Evolutionary conservation across 129 eudicot species (phyloP).

Genomic region (Calendula officinalis): DNA sequence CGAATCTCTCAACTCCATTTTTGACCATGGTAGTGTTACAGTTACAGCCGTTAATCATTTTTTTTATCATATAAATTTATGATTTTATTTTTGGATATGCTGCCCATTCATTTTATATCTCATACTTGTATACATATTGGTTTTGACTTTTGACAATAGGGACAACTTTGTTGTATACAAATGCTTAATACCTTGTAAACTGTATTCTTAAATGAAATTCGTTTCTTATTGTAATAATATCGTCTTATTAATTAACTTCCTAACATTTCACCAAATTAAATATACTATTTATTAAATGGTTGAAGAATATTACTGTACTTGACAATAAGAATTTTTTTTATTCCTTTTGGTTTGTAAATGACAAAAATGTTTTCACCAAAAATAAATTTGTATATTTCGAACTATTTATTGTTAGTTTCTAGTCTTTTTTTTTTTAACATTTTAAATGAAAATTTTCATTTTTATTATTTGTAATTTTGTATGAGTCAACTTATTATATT

Average conservation of each 20-base stretch:
- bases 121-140: conserved; percentile 20
- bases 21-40: conserved; percentile 9
- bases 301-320: no score
- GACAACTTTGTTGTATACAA: not conserved
- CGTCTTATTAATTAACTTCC: not conserved
- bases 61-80: not conserved
- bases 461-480: no score
- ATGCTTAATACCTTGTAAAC: not conserved
- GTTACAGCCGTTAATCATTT: not conserved
- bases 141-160: not conserved
- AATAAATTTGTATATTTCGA: no score
- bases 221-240: not conserved
- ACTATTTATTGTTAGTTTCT: no score
- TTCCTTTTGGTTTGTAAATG: no score
- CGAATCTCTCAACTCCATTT: conserved; percentile 14
- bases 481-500: no score
- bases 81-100: conserved; percentile 4
- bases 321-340: no score
- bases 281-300: no score
- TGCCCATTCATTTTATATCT: conserved; percentile 9
- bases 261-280: no score
- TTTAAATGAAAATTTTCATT: no score
- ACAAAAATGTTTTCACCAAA: no score
- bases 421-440: no score
- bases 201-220: not conserved